phyloP scores from a whole-genome alignment of 2,329 filamentous ascomycete species.

The Penicillium sp. region DNA sequence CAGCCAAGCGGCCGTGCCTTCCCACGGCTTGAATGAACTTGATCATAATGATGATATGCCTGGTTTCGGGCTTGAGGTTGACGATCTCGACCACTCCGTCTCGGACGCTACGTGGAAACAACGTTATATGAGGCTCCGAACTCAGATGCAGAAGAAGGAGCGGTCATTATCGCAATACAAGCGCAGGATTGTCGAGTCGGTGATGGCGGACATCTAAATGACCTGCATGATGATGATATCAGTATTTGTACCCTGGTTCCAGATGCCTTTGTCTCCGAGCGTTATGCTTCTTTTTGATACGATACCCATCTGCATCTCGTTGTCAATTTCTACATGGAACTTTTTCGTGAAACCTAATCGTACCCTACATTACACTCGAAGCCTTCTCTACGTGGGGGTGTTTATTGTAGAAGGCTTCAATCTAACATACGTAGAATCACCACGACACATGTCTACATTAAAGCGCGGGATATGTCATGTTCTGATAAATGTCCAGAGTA shows the following conservation, averaged over 20 bases:
- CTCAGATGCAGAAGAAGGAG: constrained; percentile 49
- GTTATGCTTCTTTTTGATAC: constrained; percentile 2
- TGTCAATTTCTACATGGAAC: background rate
- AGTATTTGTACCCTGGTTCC: constrained; percentile 6
- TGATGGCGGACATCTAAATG: constrained; percentile 49
- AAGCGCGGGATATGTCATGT: background rate
- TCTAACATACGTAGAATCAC: background rate
- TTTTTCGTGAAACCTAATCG: background rate
- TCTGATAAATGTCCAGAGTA: background rate
- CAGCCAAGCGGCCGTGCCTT: constrained; percentile 11
- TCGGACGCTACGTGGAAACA: constrained; percentile 48
- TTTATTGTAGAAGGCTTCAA: background rate
- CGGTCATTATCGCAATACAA: constrained; percentile 48
- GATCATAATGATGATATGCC: constrained; percentile 29
- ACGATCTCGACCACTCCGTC: constrained; percentile 29
- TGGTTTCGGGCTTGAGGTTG: constrained; percentile 39
- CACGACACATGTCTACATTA: background rate
- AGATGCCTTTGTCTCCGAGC: constrained; percentile 1
- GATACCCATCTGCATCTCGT: constrained; percentile 8
- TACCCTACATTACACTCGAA: background rate
- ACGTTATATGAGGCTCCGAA: constrained; percentile 45
- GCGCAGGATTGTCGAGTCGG: constrained; percentile 50
- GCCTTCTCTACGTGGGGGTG: background rate
- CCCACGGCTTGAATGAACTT: background rate
- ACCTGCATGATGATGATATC: constrained; percentile 5